Conservation (phyloP, 2,329 filamentous ascomycete species). For the Clonostachys sp. region DNA sequence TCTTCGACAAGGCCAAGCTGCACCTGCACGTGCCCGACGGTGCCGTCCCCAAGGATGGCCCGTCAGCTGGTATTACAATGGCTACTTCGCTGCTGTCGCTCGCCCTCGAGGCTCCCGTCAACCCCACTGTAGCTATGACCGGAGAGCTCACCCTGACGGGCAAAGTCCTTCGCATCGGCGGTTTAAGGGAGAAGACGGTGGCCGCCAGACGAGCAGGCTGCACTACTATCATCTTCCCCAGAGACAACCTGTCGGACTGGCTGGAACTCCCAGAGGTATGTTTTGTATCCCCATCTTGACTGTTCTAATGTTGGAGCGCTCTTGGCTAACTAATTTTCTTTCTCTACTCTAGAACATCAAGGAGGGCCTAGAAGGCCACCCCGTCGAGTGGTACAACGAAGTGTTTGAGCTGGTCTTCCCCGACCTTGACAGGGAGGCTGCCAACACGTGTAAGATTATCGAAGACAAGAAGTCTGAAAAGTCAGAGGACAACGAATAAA, state of each 20-base stretch:
- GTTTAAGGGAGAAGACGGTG: slow-evolving; percentile 93
- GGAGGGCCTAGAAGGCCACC: slow-evolving; percentile 85
- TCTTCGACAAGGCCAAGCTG: slow-evolving; percentile 93
- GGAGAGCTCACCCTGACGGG: slow-evolving; percentile 95
- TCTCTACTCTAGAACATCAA: slow-evolving; percentile 81
- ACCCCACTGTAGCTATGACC: slow-evolving; percentile 93
- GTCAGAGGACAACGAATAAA: slow-evolving; percentile 26
- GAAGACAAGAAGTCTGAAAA: slow-evolving; percentile 29
- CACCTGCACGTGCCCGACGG: slow-evolving; percentile 97
- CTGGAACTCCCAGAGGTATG: slow-evolving; percentile 91
- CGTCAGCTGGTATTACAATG: slow-evolving; percentile 95
- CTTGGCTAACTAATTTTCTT: slow-evolving; percentile 1
- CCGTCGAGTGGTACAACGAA: slow-evolving; percentile 90
- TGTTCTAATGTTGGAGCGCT: background rate
- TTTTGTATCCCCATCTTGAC: slow-evolving; percentile 10
- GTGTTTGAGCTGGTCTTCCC: slow-evolving; percentile 92
- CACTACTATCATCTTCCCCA: slow-evolving; percentile 89
- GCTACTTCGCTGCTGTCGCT: slow-evolving; percentile 86
- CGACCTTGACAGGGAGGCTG: slow-evolving; percentile 66
- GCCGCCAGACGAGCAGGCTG: slow-evolving; percentile 89
- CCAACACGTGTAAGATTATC: slow-evolving; percentile 67
- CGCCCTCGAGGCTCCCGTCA: slow-evolving; percentile 71
- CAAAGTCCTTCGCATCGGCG: slow-evolving; percentile 92
- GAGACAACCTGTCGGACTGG: slow-evolving; percentile 96
- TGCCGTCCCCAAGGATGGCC: slow-evolving; percentile 91